Conservation (phyloP, 495 filamentous ascomycete species). For the Tuber aestivum region DNA sequence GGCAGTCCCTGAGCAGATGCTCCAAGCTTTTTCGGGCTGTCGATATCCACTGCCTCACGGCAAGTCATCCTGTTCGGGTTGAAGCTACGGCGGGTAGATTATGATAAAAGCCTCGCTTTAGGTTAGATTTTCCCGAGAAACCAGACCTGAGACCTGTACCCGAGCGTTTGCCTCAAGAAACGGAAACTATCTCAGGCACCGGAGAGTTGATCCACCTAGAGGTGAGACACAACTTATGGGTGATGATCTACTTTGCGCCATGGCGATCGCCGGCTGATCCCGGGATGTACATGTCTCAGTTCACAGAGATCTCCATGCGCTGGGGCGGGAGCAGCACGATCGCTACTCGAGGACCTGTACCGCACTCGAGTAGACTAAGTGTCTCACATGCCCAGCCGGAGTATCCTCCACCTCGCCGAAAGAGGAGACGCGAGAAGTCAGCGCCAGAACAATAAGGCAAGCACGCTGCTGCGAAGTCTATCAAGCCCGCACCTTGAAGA, state of each 20-base stretch:
- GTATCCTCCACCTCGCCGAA: background rate
- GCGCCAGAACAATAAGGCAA: background rate
- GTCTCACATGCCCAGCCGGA: too few relatives aligned
- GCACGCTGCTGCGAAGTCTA: background rate
- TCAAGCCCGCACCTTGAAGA: background rate
- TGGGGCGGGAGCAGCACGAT: background rate
- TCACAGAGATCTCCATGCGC: background rate
- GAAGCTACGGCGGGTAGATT: background rate
- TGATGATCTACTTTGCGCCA: background rate
- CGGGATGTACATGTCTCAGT: background rate
- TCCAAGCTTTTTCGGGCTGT: background rate
- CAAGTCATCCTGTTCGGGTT: background rate
- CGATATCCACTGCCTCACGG: background rate
- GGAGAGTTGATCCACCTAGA: background rate
- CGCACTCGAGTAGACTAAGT: too few relatives aligned
- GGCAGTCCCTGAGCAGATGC: background rate
- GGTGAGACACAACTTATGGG: background rate
- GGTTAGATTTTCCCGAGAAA: background rate
- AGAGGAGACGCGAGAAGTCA: background rate
- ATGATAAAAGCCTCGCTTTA: background rate
- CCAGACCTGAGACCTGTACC: background rate
- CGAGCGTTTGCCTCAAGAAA: background rate
- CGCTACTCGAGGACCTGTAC: background rate
- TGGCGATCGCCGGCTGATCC: background rate
- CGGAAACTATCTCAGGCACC: background rate